Evolutionary conservation across 2,329 filamentous ascomycete genomes (phyloP), one percentile per base, ranked within the genome.

Genomic region (Beauveria sp.): DNA sequence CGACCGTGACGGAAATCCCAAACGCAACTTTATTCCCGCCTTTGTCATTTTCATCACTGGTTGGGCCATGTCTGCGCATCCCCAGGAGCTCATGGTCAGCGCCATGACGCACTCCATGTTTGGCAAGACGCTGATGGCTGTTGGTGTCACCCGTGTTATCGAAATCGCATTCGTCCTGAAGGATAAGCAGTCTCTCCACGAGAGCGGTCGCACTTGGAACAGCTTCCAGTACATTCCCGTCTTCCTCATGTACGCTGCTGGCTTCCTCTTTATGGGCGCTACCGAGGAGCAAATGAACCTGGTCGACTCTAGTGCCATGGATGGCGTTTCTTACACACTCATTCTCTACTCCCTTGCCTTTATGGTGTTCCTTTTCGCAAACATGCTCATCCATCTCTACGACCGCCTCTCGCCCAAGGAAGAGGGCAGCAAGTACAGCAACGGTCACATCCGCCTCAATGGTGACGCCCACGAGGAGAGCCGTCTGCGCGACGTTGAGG

Each of bases 201-300:
- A 84, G n/a, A 84, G 90, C 70, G 88, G 88, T 9, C 81, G 82
- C 43, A 83, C 91, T 65, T 83, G 83, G 58, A 91, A 88, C 71
- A 83, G 80, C 69, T 83, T 82, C 70, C 80, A 83, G 69, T 83
- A 76, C 50, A 75, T 83, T 22, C 79, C 81, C 1, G 75, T 79
- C n/a, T 83, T 79, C 62, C 82, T 98, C 46, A 83, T 99, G 31
- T 96, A 90, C 70, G 92, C 93, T 6, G 89, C 93, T 3, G 95
- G 95, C 1, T 96, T 98, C 77, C 82, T 99, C 46, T 99, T 99
- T 78, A 96, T 98, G 92, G 90, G 91, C 38, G 93, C 95, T 18
- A 98, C 92, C 0, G 95, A 98, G 73, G 93, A 99, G 76, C 95
- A 98, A 75, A 96, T 98, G 90, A 70, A 80, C 24, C 79, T 97